Evolutionary conservation across 495 filamentous ascomycete genomes (phyloP).

Genomic region (Aspergillus bertholletiae): DNA sequence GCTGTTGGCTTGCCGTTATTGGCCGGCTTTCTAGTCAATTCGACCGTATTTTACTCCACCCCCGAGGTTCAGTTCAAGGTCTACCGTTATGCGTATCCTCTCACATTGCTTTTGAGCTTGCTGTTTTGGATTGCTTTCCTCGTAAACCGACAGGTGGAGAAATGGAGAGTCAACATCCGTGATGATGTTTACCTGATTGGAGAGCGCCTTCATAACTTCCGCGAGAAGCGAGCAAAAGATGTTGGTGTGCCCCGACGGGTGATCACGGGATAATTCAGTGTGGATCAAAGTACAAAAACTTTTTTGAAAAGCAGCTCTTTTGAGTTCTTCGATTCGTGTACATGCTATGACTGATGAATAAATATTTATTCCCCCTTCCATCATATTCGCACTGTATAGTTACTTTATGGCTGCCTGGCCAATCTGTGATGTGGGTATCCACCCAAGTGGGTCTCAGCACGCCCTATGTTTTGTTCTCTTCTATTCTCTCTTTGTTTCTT

Average conservation of each 20-base stretch:
- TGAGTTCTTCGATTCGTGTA: not conserved
- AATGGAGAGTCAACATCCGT: constrained; percentile 78
- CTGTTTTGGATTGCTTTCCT: constrained; percentile 37
- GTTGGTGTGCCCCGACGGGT: constrained; percentile 39
- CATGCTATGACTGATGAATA: not conserved
- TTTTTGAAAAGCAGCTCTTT: too few species aligned
- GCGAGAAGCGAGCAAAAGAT: constrained; percentile 51
- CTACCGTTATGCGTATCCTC: constrained; percentile 73
- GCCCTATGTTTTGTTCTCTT: too few species aligned
- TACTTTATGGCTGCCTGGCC: not conserved
- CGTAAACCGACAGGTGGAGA: constrained; percentile 51
- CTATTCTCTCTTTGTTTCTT: not conserved
- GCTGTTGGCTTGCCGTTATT: constrained; percentile 59
- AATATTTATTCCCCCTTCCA: not conserved
- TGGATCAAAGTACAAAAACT: not conserved
- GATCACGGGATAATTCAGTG: constrained; percentile 31
- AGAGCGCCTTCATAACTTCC: constrained; percentile 90
- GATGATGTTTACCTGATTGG: constrained; percentile 97
- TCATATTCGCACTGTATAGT: not conserved
- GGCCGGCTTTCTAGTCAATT: constrained; percentile 43
- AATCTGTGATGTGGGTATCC: not conserved
- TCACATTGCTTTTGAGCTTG: constrained; percentile 48
- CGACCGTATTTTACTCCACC: constrained; percentile 36
- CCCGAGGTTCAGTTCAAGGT: constrained; percentile 49
- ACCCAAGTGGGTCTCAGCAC: not conserved